Evolutionary conservation across 768 basidiomycete genomes (phyloP).

Genomic region (Pseudohyphozyma bogoriensis): DNA sequence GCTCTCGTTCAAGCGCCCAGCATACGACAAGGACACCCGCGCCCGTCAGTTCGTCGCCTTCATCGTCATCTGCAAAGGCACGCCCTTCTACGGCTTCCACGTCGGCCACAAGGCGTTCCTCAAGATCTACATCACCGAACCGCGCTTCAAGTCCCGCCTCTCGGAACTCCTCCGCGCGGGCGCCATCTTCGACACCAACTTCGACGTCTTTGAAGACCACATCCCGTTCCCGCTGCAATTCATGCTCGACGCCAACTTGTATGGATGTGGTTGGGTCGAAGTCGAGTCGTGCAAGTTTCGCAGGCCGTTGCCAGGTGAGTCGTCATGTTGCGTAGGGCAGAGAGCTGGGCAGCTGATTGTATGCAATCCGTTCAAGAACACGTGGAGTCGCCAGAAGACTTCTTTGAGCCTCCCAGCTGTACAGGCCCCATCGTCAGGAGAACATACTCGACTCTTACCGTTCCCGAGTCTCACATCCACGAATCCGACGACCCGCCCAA

Average conservation of each 20-base stretch:
- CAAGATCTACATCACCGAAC: slow-evolving; percentile 69
- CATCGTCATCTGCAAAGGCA: slow-evolving; percentile 79
- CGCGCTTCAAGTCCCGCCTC: slow-evolving; percentile 56
- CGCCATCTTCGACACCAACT: slow-evolving; percentile 53
- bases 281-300: slow-evolving; percentile 47
- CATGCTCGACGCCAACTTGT: slow-evolving; percentile 86
- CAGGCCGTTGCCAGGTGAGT: slow-evolving; percentile 39
- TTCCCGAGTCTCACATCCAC: slow-evolving; percentile 31
- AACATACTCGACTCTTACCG: slow-evolving; percentile 35
- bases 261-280: slow-evolving; percentile 85
- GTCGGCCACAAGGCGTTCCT: slow-evolving; percentile 74
- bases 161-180: slow-evolving; percentile 71
- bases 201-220: slow-evolving; percentile 68
- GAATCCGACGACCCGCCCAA: slow-evolving; percentile 35
- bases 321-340: too few relatives aligned
- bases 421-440: slow-evolving; percentile 13
- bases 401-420: slow-evolving; percentile 11
- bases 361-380: slow-evolving; percentile 7
- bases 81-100: slow-evolving; percentile 92
- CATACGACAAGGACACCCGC: slow-evolving; percentile 49
- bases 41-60: slow-evolving; percentile 47
- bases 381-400: neutral
- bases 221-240: slow-evolving; percentile 81
- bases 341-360: neutral
- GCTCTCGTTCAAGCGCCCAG: slow-evolving; percentile 59